Base-by-base conservation (phyloP, 2,329 filamentous ascomycete species). In the Coniella vitis region DNA sequence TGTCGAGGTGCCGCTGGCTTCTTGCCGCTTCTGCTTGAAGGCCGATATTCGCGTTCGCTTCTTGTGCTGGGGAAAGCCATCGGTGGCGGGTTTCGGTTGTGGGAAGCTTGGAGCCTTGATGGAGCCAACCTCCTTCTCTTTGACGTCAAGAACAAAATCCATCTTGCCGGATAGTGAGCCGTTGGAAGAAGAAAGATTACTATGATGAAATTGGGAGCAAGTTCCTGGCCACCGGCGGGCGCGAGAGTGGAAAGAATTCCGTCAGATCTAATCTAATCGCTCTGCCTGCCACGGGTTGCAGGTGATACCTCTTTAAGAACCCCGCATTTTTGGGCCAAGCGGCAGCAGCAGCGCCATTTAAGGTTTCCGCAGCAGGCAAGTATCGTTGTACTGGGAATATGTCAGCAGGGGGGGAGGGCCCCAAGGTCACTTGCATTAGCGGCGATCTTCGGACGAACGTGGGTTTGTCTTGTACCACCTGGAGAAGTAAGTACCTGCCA, bases 61-160 rank as follows among this genome's bases (percentile, higher is more conserved):
- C 65, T 86, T 93, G 65, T 90, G 90, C 51, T 83, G 81, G n/a
- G 93, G 93, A 58, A 97, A 97, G 1, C 93, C 93, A 12, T 79
- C 82, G 4, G 73, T 66, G 17, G 73, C 69, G 9, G 70, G 67
- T 45, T 78, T 79, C 36, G 79, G 69, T 40, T 75, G 74, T 13
- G 84, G 83, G 9, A 82, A 78, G 35, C 74, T 73, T 8, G 85
- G 83, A 4, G 86, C 75, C 54, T 79, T 83, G 19, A 80, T 73
- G 20, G 73, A 66, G 13, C 72, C 66, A 21, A 78, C 67, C 38
- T 81, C 76, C 54, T 87, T 85, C 69, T 97, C 91, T 59, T 86
- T 76, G 54, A 97, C 81, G 57, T 96, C 90, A 48, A 78, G 78
- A 38, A 94, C 72, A 19, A 56, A 51, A 7, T 67, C 61, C 66